phyloP scores from a whole-genome alignment of 306 rosid genomes.

The Rubus parviflorus region DNA sequence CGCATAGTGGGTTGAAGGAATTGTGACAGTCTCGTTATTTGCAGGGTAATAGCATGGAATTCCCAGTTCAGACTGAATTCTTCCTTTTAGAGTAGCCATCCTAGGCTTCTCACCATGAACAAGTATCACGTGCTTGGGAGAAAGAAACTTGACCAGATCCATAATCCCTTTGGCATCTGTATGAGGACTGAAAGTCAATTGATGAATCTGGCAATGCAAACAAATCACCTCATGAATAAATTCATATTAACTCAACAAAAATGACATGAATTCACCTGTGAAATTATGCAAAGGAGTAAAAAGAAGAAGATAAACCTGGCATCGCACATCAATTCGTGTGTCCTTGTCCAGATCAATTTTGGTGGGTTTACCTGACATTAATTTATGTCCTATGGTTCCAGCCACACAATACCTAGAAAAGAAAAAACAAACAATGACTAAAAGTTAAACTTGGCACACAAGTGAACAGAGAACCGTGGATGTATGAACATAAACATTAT shows the following conservation, averaged over 20 bases:
- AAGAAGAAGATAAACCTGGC: conserved; percentile 60
- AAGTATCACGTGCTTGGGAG: conserved; percentile 84
- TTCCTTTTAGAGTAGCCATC: conserved; percentile 71
- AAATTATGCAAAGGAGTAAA: conserved; percentile 5
- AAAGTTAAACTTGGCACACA: background rate
- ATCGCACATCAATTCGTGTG: conserved; percentile 70
- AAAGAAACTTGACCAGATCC: conserved; percentile 88
- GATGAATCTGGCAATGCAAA: conserved; percentile 71
- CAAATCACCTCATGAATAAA: background rate
- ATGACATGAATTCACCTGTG: background rate
- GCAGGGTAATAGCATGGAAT: conserved; percentile 77
- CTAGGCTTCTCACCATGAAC: conserved; percentile 94
- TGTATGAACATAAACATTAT: background rate
- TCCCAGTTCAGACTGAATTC: conserved; percentile 76
- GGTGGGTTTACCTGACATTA: conserved; percentile 73
- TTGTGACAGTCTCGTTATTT: conserved; percentile 59
- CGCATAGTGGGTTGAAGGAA: conserved; percentile 54
- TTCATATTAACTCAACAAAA: background rate
- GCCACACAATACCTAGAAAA: conserved; percentile 69
- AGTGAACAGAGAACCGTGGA: background rate
- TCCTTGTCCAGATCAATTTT: conserved; percentile 71
- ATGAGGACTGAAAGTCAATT: conserved; percentile 90
- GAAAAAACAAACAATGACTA: conserved; percentile 6
- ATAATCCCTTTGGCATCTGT: conserved; percentile 94
- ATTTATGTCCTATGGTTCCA: conserved; percentile 85